A percentile compares a stretch with the other conserved stretches of the same genome.
Evolutionary conservation across 192 early-diverging fungal genomes (phyloP).

Genomic region (Backusella mclennaniae): DNA sequence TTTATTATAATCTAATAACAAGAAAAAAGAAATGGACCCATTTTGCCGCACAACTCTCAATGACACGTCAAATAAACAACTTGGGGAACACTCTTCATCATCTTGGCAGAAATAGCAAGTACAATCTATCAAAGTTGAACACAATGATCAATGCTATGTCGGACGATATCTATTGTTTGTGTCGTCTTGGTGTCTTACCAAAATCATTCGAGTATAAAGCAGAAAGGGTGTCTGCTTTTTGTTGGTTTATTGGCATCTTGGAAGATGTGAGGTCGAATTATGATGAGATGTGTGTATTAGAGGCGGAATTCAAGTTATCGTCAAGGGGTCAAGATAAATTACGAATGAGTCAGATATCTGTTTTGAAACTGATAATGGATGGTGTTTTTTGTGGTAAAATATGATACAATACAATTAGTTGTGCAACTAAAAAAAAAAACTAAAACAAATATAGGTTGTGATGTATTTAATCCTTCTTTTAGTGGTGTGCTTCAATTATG

Average conservation of each 20-base stretch:
- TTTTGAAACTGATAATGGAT: conserved; percentile 65
- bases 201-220: conserved; percentile 46
- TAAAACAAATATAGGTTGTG: conserved; percentile 44
- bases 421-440: neutral
- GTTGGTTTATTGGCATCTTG: conserved; percentile 70
- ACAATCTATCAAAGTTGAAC: conserved; percentile 54
- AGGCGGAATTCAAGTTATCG: neutral
- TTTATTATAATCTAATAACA: conserved; percentile 41
- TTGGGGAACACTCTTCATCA: conserved; percentile 47
- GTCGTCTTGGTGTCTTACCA: conserved; percentile 62
- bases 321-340: conserved; percentile 16
- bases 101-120: conserved; percentile 24
- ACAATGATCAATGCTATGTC: conserved; percentile 55
- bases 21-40: conserved; percentile 31
- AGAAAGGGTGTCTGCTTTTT: conserved; percentile 57
- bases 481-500: conserved; percentile 50
- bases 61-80: conserved; percentile 70
- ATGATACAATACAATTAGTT: neutral
- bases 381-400: conserved; percentile 70
- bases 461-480: conserved; percentile 44
- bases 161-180: conserved; percentile 72
- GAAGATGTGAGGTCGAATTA: conserved; percentile 58
- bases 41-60: conserved; percentile 68
- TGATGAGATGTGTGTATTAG: conserved; percentile 33
- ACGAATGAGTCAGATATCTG: conserved; percentile 39